Evolutionary conservation across 495 filamentous ascomycete genomes (phyloP).

Genomic region (Xylaria venustula): DNA sequence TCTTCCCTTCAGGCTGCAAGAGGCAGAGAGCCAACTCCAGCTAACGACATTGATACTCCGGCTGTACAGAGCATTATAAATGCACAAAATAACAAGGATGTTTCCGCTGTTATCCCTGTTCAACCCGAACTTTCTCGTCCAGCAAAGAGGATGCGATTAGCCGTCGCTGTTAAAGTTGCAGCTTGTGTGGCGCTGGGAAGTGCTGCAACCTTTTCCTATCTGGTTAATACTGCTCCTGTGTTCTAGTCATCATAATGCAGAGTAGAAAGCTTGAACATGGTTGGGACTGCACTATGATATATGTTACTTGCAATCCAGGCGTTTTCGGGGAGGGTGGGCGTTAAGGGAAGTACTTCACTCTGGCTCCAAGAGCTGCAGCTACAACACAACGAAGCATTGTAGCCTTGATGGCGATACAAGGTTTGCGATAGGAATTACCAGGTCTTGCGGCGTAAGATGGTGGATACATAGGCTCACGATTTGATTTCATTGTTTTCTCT

Average conservation of each 20-base stretch:
- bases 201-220: slow-evolving; percentile 30
- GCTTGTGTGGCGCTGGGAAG: slow-evolving; percentile 34
- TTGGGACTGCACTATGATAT: no score
- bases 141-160: slow-evolving; percentile 29
- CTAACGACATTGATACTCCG: neutral
- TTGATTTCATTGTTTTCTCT: neutral
- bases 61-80: neutral
- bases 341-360: neutral
- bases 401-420: neutral
- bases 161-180: slow-evolving; percentile 19
- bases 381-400: neutral
- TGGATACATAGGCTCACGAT: neutral
- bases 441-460: no score
- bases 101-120: neutral
- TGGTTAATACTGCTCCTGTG: slow-evolving; percentile 33
- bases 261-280: no score
- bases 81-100: neutral
- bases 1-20: no score
- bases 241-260: no score
- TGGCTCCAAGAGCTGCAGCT: neutral
- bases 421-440: no score
- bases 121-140: slow-evolving; percentile 10
- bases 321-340: neutral
- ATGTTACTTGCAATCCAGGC: neutral
- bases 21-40: no score